phyloP scores from a whole-genome alignment of 257 asterid genomes.

The Nicotiana paniculata region DNA sequence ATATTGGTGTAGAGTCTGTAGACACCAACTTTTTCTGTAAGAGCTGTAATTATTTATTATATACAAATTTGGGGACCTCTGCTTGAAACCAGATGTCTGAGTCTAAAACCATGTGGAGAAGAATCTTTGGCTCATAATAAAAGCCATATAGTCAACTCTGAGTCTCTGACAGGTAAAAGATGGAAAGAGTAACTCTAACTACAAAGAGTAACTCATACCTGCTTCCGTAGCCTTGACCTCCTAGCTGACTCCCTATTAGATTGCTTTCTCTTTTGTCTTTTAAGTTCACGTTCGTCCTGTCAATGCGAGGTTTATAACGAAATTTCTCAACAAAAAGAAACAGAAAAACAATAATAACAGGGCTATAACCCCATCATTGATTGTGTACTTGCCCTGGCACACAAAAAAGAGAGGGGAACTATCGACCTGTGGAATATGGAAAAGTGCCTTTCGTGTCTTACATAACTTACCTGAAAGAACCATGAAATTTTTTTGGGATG shows the following conservation, averaged over 20 bases:
- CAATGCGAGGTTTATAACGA: slow-evolving; percentile 9
- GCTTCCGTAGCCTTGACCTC: slow-evolving; percentile 93
- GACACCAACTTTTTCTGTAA: background rate
- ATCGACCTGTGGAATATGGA: background rate
- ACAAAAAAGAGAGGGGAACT: background rate
- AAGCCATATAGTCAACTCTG: background rate
- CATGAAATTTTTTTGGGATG: background rate
- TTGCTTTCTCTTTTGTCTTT: slow-evolving; percentile 92
- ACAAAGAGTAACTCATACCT: slow-evolving; percentile 36
- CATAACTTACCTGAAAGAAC: background rate
- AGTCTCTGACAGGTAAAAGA: background rate
- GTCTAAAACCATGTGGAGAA: background rate
- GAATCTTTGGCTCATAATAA: background rate
- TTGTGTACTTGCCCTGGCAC: background rate
- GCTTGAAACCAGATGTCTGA: background rate
- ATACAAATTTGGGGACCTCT: background rate
- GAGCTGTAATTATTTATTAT: background rate
- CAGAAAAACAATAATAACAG: background rate
- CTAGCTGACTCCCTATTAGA: slow-evolving; percentile 98
- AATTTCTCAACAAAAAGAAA: background rate
- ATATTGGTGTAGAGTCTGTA: background rate
- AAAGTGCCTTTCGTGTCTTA: background rate
- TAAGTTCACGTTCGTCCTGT: slow-evolving; percentile 92
- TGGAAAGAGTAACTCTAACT: background rate
- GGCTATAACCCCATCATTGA: background rate